Evolutionary conservation across 2,329 filamentous ascomycete species (phyloP), one percentile per base, ranked within the genome.

Genomic region (Zymoseptoria pseudotritici): DNA sequence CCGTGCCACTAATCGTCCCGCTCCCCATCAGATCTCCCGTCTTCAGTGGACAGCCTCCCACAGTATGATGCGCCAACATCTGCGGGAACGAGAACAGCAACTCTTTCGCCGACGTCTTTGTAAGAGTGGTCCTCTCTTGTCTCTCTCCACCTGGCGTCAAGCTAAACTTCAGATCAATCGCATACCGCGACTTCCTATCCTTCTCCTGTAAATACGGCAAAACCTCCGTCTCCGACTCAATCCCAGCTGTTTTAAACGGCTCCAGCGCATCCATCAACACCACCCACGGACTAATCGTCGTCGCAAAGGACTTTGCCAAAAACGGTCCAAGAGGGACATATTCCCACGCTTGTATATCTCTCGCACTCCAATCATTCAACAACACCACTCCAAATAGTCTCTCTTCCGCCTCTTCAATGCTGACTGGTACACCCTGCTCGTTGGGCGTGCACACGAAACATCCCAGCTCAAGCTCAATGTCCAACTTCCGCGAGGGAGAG

Each of bases 341-440:
- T 74, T 95, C 90, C 89, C 89, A 94, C 0, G 83, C 82, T 71
- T 95, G 90, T 55, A 94, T 86, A 67, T 94, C 90, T 63, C 90
- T 79, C 4, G 90, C 90, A 58, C 86, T 90, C 90, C 90, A 95
- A 74, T 95, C 90, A 67, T 95, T 95, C 80, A 95, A 83, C 59
- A 95, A 75, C 0, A 94, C 90, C 24, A 90, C 80, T 13, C 90
- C 90, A 69, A 94, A 94, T 26, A 95, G 80, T 67, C 86, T 80
- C 19, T 89, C 82, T 57, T 86, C 84, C 0, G 90, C 90, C 52
- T 86, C 76, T 2, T 77, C 75, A 21, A 92, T 82, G 0, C 78
- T 74, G 20, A 94, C 80, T 0, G 85, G 81, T 57, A 82, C 76
- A 6, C 89, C 89, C 69, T 90, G 78, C 1, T 79, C 73, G 68